Percentiles rank a stretch among this genome's conserved stretches.
Evolutionary conservation across 1,139 yeast genomes (phyloP).

Genomic region (Hemisphaericaspora subhashii): DNA sequence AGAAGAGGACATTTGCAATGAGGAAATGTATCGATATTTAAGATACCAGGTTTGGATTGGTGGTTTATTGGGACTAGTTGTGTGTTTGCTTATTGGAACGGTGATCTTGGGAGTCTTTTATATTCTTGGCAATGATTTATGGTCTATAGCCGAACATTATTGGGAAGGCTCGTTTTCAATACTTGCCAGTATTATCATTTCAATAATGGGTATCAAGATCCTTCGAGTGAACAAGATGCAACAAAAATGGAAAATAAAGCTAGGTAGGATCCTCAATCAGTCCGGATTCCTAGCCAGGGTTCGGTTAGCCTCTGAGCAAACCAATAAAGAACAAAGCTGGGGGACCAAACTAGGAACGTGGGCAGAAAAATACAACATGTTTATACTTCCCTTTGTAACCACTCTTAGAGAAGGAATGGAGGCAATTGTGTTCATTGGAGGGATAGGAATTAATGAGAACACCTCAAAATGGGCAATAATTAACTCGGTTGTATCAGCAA

Average conservation of each 20-base stretch:
- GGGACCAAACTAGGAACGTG: constrained; percentile 16
- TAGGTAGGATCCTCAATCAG: constrained; percentile 27
- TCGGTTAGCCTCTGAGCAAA: constrained; percentile 6
- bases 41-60: constrained; percentile 44
- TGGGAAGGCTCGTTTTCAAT: constrained; percentile 50
- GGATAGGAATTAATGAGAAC: constrained; percentile 46
- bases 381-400: constrained; percentile 45
- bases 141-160: constrained; percentile 47
- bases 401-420: constrained; percentile 51
- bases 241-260: constrained; percentile 79
- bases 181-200: constrained; percentile 43
- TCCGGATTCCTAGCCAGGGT: constrained; percentile 21
- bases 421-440: constrained; percentile 49
- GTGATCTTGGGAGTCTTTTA: constrained; percentile 39
- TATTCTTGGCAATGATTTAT: constrained; percentile 38
- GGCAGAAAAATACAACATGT: constrained; percentile 40
- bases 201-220: constrained; percentile 46
- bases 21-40: constrained; percentile 21
- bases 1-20: constrained; percentile 1
- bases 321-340: constrained; percentile 9
- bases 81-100: constrained; percentile 39
- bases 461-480: constrained; percentile 35
- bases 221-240: constrained; percentile 57
- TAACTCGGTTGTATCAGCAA: constrained; percentile 31
- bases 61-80: constrained; percentile 38